A percentile compares a stretch with the other conserved stretches of the same genome.
These are phyloP conservation scores for Senna tora DNA, from an alignment of 306 rosid species.

Conservation along the genomic window DNA sequence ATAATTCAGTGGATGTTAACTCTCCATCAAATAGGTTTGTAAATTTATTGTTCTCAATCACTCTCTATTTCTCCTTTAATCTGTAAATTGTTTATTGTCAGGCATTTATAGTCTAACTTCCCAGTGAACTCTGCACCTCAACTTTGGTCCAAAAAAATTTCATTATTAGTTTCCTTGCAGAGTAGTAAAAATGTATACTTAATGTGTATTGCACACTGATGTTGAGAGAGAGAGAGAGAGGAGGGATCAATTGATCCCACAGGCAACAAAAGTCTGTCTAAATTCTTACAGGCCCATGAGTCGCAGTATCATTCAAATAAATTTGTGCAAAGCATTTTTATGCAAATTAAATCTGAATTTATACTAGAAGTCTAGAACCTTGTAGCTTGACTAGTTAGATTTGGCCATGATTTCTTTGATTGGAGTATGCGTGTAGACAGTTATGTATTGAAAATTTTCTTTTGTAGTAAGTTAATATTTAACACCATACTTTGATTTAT, in stretches of 20 bases:
- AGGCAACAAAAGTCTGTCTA: no score
- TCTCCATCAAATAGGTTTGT: conserved; percentile 94
- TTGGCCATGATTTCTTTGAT: conserved; percentile 5
- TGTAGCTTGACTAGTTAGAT: not conserved
- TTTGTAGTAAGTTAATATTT: not conserved
- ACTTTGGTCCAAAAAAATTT: not conserved
- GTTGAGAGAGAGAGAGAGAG: not conserved
- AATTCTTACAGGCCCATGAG: not conserved
- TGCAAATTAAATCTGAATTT: conserved; percentile 1
- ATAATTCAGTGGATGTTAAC: conserved; percentile 92
- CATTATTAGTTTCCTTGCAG: not conserved
- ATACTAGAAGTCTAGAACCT: conserved; percentile 1
- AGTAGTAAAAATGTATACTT: not conserved
- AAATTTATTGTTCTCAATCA: conserved; percentile 1
- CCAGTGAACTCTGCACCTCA: not conserved
- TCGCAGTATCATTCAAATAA: not conserved
- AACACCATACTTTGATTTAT: not conserved
- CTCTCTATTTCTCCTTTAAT: not conserved
- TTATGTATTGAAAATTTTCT: not conserved
- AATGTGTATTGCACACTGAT: not conserved
- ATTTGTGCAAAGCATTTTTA: not conserved
- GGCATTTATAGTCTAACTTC: not conserved
- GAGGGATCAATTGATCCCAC: not conserved
- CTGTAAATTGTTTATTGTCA: not conserved
- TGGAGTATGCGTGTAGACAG: not conserved